Conservation (phyloP, 257 asterid genomes). For the Ophiorrhiza pumila region DNA sequence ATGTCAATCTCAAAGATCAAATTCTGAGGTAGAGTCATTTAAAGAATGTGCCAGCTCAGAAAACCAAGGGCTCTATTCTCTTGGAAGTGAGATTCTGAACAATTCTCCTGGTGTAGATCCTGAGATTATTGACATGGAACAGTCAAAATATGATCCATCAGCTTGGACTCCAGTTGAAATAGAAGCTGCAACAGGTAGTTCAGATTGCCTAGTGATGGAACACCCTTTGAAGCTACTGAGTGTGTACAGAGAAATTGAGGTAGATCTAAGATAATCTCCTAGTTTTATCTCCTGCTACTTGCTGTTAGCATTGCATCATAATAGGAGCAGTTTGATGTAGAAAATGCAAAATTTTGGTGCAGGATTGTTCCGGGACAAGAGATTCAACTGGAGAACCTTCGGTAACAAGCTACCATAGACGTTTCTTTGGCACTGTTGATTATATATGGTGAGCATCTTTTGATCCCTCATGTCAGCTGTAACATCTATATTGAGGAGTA, state of each 20-base stretch:
- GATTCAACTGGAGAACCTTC: slow-evolving; percentile 82
- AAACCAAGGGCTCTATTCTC: slow-evolving; percentile 20
- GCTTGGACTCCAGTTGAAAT: slow-evolving; percentile 85
- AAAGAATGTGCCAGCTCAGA: slow-evolving; percentile 19
- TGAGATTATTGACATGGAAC: slow-evolving; percentile 24
- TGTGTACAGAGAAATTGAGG: slow-evolving; percentile 77
- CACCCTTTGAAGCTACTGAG: slow-evolving; percentile 78
- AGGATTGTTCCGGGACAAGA: slow-evolving; percentile 62
- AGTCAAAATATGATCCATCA: slow-evolving; percentile 38
- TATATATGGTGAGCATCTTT: slow-evolving; percentile 78
- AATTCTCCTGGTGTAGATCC: slow-evolving; percentile 19
- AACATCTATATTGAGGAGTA: not conserved
- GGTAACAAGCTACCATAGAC: slow-evolving; percentile 80
- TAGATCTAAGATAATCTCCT: slow-evolving; percentile 26
- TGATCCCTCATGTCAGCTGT: slow-evolving; percentile 4
- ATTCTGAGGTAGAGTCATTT: slow-evolving; percentile 17
- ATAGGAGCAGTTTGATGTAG: not conserved
- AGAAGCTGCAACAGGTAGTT: slow-evolving; percentile 71
- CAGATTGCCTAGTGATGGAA: slow-evolving; percentile 55
- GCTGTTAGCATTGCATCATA: not conserved
- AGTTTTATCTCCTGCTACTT: slow-evolving; percentile 1
- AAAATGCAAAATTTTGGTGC: slow-evolving; percentile 19
- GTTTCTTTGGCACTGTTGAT: slow-evolving; percentile 87
- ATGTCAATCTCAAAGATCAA: slow-evolving; percentile 16
- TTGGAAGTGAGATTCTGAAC: slow-evolving; percentile 28